Conservation (phyloP, 2,329 filamentous ascomycete species). For the Xylaria sp. region DNA sequence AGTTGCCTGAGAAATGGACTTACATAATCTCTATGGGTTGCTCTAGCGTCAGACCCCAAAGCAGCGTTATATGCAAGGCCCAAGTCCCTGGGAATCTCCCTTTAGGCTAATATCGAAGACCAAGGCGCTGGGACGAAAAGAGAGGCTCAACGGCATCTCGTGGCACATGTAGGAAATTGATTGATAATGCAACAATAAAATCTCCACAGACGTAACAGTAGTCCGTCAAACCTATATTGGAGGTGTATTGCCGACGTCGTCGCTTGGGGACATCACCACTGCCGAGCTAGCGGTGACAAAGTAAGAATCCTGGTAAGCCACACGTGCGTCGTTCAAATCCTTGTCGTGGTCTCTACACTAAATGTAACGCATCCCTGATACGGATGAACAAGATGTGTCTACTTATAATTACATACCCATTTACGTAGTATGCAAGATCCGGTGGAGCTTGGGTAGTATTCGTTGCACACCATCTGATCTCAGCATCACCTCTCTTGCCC, state of each 20-base stretch:
- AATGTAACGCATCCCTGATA: conserved; percentile 26
- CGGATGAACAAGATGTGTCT: neutral
- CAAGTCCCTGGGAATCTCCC: conserved; percentile 20
- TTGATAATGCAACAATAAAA: conserved; percentile 26
- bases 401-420: no score
- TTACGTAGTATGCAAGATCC: neutral
- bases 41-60: neutral
- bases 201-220: conserved; percentile 14
- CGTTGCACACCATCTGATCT: conserved; percentile 8
- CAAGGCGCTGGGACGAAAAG: conserved; percentile 23
- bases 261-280: conserved; percentile 8
- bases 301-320: neutral
- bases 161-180: conserved; percentile 29
- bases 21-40: no score
- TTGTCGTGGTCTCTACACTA: conserved; percentile 2
- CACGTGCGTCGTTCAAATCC: conserved; percentile 20
- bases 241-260: conserved; percentile 19
- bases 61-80: neutral
- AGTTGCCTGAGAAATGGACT: no score
- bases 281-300: conserved; percentile 16
- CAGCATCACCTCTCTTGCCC: neutral
- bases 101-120: conserved; percentile 32
- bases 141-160: conserved; percentile 25
- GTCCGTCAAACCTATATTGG: neutral
- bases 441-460: neutral